These are phyloP conservation scores for Eustoma russellianum DNA, from an alignment of 257 asterid species.

Conservation along the genomic window DNA sequence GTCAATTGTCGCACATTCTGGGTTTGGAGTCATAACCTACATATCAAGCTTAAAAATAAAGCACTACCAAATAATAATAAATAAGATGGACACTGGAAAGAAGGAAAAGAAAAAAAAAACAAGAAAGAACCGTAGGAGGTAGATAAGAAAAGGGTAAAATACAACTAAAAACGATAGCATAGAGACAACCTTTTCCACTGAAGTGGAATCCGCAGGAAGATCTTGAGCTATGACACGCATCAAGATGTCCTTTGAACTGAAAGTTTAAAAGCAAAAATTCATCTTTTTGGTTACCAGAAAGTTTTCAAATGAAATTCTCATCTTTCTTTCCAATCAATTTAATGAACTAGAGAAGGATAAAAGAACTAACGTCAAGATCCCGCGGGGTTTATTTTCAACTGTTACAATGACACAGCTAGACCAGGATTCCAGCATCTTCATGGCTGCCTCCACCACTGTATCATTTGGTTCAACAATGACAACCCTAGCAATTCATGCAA, in stretches of 20 bases:
- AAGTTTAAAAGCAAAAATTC: slow-evolving; percentile 6
- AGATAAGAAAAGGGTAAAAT: no score
- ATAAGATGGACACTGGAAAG: background rate
- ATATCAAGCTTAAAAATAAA: slow-evolving; percentile 2
- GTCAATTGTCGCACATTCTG: slow-evolving; percentile 85
- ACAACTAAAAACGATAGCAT: no score
- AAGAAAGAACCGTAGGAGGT: background rate
- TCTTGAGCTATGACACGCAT: slow-evolving; percentile 88
- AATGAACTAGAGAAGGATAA: background rate
- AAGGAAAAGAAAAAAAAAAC: background rate
- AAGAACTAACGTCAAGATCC: slow-evolving; percentile 50
- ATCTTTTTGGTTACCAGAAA: background rate
- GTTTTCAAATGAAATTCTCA: no score
- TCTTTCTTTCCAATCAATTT: no score
- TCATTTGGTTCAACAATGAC: slow-evolving; percentile 73
- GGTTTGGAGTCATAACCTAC: slow-evolving; percentile 92
- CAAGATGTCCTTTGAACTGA: slow-evolving; percentile 84
- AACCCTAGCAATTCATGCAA: slow-evolving; percentile 25
- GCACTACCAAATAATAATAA: background rate
- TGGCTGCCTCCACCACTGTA: slow-evolving; percentile 65
- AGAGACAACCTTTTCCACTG: slow-evolving; percentile 60
- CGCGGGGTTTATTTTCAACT: slow-evolving; percentile 81
- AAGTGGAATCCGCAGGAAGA: slow-evolving; percentile 68
- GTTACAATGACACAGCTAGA: slow-evolving; percentile 62
- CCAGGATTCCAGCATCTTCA: slow-evolving; percentile 65